Evolutionary conservation across 1,284 basidiomycete species (phyloP).

Genomic region (Stereum hirsutum): DNA sequence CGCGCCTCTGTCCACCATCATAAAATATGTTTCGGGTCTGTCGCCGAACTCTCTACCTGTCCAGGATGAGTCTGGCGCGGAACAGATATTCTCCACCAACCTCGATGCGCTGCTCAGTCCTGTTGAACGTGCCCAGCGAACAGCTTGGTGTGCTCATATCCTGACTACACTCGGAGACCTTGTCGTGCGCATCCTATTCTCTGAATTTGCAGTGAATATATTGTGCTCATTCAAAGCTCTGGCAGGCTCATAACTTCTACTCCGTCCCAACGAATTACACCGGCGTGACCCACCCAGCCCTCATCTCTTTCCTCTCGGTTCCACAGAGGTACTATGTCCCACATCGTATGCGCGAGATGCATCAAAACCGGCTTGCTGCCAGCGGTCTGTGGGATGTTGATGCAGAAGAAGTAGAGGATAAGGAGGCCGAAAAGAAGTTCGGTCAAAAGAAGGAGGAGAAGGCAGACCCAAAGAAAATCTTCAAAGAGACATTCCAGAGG

Average conservation of each 20-base stretch:
- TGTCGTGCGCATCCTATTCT: slow-evolving; percentile 39
- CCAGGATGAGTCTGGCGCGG: slow-evolving; percentile 6
- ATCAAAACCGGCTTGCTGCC: slow-evolving; percentile 48
- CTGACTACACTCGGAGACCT: slow-evolving; percentile 61
- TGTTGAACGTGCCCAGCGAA: slow-evolving; percentile 39
- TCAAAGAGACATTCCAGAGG: slow-evolving; percentile 46
- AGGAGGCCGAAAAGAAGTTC: slow-evolving; percentile 22
- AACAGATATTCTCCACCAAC: slow-evolving; percentile 19
- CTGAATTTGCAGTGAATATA: slow-evolving; percentile 5
- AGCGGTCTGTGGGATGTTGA: slow-evolving; percentile 52
- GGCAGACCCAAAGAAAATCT: slow-evolving; percentile 19
- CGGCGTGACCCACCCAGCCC: slow-evolving; percentile 38
- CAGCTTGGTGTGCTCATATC: slow-evolving; percentile 56
- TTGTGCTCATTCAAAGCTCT: slow-evolving; percentile 11
- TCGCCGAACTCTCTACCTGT: slow-evolving; percentile 19
- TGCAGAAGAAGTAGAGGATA: slow-evolving; percentile 29
- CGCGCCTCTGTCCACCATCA: slow-evolving; percentile 48
- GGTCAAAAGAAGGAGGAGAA: slow-evolving; percentile 27
- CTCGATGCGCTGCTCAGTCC: slow-evolving; percentile 36
- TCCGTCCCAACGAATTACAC: slow-evolving; percentile 55
- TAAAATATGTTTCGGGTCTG: slow-evolving; percentile 48
- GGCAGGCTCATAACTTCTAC: slow-evolving; percentile 47
- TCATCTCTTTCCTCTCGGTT: slow-evolving; percentile 48
- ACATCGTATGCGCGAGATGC: slow-evolving; percentile 44
- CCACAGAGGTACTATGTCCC: slow-evolving; percentile 72